phyloP scores from a whole-genome alignment of 148 eudicot species.

The Drosera capensis region DNA sequence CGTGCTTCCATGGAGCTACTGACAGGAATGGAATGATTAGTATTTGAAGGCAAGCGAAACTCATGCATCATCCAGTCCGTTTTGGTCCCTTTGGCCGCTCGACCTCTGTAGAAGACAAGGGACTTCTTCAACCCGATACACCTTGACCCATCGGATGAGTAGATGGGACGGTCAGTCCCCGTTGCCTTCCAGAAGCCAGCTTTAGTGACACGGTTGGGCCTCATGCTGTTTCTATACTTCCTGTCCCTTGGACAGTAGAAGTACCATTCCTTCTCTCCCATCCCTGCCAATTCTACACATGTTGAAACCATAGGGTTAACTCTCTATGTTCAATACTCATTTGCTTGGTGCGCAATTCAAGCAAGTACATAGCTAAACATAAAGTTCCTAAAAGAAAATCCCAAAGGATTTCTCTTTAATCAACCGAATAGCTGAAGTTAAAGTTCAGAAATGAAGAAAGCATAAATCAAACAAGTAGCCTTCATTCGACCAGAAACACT shows the following conservation, averaged over 20 bases:
- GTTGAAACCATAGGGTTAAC: neutral
- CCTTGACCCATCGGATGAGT: conserved; percentile 37
- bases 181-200: conserved; percentile 77
- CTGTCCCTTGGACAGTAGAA: conserved; percentile 72
- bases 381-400: too few relatives aligned
- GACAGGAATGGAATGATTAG: conserved; percentile 12
- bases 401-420: too few relatives aligned
- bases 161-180: conserved; percentile 57
- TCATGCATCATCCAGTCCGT: conserved; percentile 86
- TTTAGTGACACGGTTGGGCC: conserved; percentile 59
- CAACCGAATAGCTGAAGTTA: too few relatives aligned
- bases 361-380: too few relatives aligned
- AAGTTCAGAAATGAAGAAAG: too few relatives aligned
- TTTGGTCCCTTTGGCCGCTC: conserved; percentile 52
- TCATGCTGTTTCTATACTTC: conserved; percentile 47
- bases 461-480: too few relatives aligned
- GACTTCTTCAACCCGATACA: conserved; percentile 64
- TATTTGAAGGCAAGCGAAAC: conserved; percentile 40
- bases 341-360: too few relatives aligned
- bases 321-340: too few relatives aligned
- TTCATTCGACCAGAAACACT: too few relatives aligned
- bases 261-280: conserved; percentile 65
- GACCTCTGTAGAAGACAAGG: conserved; percentile 31
- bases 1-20: conserved; percentile 21
- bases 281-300: conserved; percentile 32